These are phyloP conservation scores for Lizonia empirigonia DNA, from an alignment of 2,329 filamentous ascomycete species.

Conservation along the genomic window DNA sequence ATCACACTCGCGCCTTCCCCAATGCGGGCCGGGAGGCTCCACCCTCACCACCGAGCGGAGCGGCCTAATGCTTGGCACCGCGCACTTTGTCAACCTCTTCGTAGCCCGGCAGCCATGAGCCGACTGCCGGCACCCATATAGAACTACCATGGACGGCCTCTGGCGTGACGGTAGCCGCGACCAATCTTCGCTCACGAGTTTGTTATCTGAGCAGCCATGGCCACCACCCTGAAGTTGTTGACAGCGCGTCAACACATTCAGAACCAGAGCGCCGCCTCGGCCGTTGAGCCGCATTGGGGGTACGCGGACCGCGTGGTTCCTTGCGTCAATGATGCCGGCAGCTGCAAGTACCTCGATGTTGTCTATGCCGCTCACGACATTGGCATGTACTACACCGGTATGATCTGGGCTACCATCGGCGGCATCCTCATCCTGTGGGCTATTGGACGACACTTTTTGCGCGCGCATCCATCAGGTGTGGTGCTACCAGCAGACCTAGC, in stretches of 20 bases:
- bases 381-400: constrained; percentile 62
- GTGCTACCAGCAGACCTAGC: constrained; percentile 25
- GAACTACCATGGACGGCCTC: constrained; percentile 3
- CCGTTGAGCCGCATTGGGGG: constrained; percentile 60
- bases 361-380: constrained; percentile 61
- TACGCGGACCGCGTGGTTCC: constrained; percentile 61
- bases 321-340: constrained; percentile 63
- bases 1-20: constrained; percentile 31
- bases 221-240: constrained; percentile 22
- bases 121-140: constrained; percentile 22
- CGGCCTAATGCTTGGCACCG: constrained; percentile 27
- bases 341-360: constrained; percentile 63
- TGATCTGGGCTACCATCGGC: constrained; percentile 62
- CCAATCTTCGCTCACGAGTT: constrained; percentile 18
- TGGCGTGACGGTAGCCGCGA: constrained; percentile 6
- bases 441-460: constrained; percentile 40
- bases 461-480: constrained; percentile 35
- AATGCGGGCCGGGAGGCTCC: constrained; percentile 1
- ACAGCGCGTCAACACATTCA: constrained; percentile 41
- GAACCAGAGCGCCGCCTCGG: constrained; percentile 48
- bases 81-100: constrained; percentile 14
- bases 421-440: constrained; percentile 55
- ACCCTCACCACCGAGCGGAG: constrained; percentile 12
- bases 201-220: constrained; percentile 26
- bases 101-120: constrained; percentile 15